Conservation (phyloP, 2,329 filamentous ascomycete genomes). For the Pseudogymnoascus sp. region DNA sequence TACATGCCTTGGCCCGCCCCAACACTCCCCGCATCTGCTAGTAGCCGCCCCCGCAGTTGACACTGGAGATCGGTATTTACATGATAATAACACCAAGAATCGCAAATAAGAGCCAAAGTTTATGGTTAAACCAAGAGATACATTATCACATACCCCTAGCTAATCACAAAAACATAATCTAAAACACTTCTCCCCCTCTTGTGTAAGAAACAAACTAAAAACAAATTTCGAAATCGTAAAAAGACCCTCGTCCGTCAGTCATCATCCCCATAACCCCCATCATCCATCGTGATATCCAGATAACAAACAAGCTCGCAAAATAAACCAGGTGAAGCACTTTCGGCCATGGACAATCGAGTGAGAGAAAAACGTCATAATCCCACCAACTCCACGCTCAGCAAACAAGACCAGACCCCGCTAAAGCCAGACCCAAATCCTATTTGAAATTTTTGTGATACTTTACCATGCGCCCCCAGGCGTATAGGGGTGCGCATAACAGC, state of each 20-base stretch:
- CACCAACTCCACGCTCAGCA: slow-evolving; percentile 47
- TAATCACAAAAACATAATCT: slow-evolving; percentile 8
- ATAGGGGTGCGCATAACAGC: slow-evolving; percentile 3
- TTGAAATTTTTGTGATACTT: slow-evolving; percentile 27
- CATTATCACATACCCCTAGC: not conserved
- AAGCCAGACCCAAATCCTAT: slow-evolving; percentile 27
- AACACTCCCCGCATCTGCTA: not conserved
- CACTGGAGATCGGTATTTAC: not conserved
- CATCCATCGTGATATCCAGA: slow-evolving; percentile 17
- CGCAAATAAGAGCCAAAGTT: not conserved
- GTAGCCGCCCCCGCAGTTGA: slow-evolving; percentile 6
- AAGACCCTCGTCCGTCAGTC: not conserved
- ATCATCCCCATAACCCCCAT: slow-evolving; percentile 14
- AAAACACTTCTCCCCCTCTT: not conserved
- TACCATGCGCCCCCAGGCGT: slow-evolving; percentile 17
- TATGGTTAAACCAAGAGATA: slow-evolving; percentile 1
- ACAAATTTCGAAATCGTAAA: not conserved
- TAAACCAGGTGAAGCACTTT: slow-evolving; percentile 35
- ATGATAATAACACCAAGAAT: not conserved
- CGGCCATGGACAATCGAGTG: slow-evolving; percentile 38
- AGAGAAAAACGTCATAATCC: slow-evolving; percentile 28
- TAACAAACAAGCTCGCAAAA: slow-evolving; percentile 21
- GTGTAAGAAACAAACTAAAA: not conserved
- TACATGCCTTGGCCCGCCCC: not conserved
- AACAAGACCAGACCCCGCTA: slow-evolving; percentile 31